Base-by-base conservation (phyloP, 2,329 filamentous ascomycete species). In the Xylariaceae sp. region DNA sequence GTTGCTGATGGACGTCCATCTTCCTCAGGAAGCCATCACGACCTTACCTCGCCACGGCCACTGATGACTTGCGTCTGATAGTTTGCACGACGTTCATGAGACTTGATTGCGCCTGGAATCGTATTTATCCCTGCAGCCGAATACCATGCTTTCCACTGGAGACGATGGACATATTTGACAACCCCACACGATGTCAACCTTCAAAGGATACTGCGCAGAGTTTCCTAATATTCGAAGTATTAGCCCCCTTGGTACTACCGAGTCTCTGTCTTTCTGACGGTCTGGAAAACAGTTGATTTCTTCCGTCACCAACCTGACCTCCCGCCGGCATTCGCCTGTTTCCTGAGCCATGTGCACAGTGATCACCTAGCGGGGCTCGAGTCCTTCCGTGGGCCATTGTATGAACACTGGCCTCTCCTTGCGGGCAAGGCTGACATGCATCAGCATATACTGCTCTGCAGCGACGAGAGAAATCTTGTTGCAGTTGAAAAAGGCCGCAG, bases 271-370 rank as follows among this genome's bases (percentile, higher is more conserved):
- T n/a, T n/a, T n/a, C n/a, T n/a, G n/a, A n/a, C n/a, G n/a, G n/a
- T n/a, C n/a, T n/a, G n/a, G n/a, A 17, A 55, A 55, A 10, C 62
- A 89, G 86, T 97, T 58, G 92, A 97, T 70, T 90, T 86, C 73
- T 97, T 97, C 63, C 82, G 89, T 19, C 75, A 77, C 43, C 71
- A 75, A 4, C 74, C 74, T 6, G 70, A 71, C 14, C 42, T 44
- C 16, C 78, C 71, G 14, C 79, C 87, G 4, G 88, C 90, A 0
- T 71, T 94, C 50, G 91, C 89, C 14, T 94, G 88, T 68, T 96
- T 97, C 66, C 77, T 97, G 22, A 95, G 89, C 69, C 93, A 97
- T 79, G 84, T 95, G 2, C 93, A 97, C 66, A 95, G 88, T 58
- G 92, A 97, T 63, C 93, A 97, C 70, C 79, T 97, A 1, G 79